Base-by-base conservation (phyloP, 805 yeast species). In the Wickerhamomyces ciferrii region DNA sequence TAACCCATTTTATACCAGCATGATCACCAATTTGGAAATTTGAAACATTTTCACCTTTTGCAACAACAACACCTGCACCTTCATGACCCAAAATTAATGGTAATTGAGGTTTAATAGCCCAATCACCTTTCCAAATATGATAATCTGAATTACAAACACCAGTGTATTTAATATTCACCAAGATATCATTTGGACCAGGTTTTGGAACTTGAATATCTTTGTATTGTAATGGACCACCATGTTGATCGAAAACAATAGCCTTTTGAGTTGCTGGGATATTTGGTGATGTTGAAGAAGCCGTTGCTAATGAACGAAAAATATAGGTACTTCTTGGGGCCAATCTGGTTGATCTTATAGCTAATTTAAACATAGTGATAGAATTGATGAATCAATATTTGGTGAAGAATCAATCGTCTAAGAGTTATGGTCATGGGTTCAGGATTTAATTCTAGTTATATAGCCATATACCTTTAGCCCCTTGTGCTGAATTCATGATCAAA, bases 111-210 rank as follows among this genome's bases (percentile, higher is more conserved):
- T 65, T 66, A 54, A 78, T 62, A 43, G 83, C 83, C 85, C 84
- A 79, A 59, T 79, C 84, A 52, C 84, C 84, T 56, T 79, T 75
- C 82, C 83, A 79, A 37, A 84, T 84, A 60, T 79, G 84, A 58
- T 79, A 69, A 60, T 79, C 84, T 4, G 84, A 78, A 63, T 79
- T 84, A 58, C 84, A 79, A 19, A 79, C 84, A 61, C 84, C 84
- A 4, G 84, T 79, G 64, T 78, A 79, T 63, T 77, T 75, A 57
- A 79, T 79, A 55, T 79, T 75, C 61, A 79, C 66, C 58, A 79
- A 65, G 47, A 79, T 64, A 59, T 79, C 84, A 53, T 75, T 78
- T 46, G 83, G 67, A 55, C 74, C 74, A 49, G 85, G 84, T 43
- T 55, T 61, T 45, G 84, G 84, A n/a, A 78, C 82, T 5, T 79